Evolutionary conservation across 352 stramenopile genomes (phyloP).

Genomic region (Thalassiosira delicatula): DNA sequence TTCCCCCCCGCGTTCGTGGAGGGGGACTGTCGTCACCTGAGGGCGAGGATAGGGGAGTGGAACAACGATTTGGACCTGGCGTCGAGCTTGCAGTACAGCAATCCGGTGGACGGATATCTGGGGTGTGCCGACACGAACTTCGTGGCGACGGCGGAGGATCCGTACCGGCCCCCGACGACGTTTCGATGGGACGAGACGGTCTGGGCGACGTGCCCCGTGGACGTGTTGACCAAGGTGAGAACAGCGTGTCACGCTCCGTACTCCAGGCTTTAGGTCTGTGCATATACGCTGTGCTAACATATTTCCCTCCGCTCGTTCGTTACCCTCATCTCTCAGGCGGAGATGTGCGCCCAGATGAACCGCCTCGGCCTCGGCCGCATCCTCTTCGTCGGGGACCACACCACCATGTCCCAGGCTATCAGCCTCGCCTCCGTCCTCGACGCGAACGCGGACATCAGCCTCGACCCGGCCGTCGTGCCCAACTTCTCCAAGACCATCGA

Average conservation of each 20-base stretch:
- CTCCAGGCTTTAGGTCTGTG: no score
- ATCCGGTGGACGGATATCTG: slow-evolving; percentile 47
- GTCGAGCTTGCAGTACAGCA: slow-evolving; percentile 39
- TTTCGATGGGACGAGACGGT: slow-evolving; percentile 55
- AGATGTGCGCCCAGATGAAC: slow-evolving; percentile 52
- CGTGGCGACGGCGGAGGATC: slow-evolving; percentile 38
- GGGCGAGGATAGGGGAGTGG: slow-evolving; percentile 45
- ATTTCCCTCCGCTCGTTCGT: neutral
- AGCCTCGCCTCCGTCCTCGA: slow-evolving; percentile 53
- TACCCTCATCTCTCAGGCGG: neutral
- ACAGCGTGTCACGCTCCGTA: no score
- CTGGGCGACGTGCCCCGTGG: slow-evolving; percentile 51
- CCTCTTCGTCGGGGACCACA: slow-evolving; percentile 60
- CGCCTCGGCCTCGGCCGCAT: slow-evolving; percentile 49
- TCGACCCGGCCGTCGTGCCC: slow-evolving; percentile 48
- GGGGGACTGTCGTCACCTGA: slow-evolving; percentile 53
- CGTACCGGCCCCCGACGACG: slow-evolving; percentile 47
- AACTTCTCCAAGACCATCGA: slow-evolving; percentile 58
- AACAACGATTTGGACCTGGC: slow-evolving; percentile 32
- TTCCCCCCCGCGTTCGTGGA: slow-evolving; percentile 39
- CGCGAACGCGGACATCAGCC: slow-evolving; percentile 46
- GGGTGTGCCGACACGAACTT: slow-evolving; percentile 60
- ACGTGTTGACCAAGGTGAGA: slow-evolving; percentile 40
- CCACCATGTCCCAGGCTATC: slow-evolving; percentile 55
- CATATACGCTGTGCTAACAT: no score